phyloP scores from a whole-genome alignment of 371 early-diverging fungal species.

The Actinomortierella wolfii region DNA sequence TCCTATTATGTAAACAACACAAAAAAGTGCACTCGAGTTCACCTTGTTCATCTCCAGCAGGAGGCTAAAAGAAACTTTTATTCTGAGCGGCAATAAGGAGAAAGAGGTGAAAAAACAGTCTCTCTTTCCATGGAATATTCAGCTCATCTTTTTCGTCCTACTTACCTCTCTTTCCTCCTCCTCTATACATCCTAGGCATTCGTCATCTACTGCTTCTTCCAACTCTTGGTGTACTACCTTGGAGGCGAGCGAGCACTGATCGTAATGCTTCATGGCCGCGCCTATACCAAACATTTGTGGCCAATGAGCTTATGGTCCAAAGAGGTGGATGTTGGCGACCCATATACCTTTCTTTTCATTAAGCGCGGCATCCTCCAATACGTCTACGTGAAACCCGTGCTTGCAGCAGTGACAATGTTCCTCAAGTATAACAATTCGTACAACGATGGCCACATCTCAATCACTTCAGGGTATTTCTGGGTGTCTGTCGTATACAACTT shows the following conservation, averaged over 20 bases:
- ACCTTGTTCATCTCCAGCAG: background rate
- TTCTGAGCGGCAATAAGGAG: background rate
- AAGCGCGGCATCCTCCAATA: constrained; percentile 94
- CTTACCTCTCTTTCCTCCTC: background rate
- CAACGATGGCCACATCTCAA: constrained; percentile 80
- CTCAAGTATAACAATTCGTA: constrained; percentile 77
- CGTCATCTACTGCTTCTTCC: constrained; percentile 95
- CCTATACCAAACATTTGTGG: constrained; percentile 82
- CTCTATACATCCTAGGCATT: constrained; percentile 66
- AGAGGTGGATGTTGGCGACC: constrained; percentile 89
- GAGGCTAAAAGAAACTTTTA: too few relatives aligned
- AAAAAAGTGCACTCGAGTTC: too few relatives aligned
- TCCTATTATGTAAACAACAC: constrained; percentile 3
- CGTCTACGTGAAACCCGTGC: constrained; percentile 86
- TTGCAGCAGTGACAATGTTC: constrained; percentile 81
- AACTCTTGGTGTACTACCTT: constrained; percentile 84
- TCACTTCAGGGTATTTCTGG: constrained; percentile 80
- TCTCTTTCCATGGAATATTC: too few relatives aligned
- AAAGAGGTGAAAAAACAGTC: background rate
- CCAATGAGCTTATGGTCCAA: constrained; percentile 78
- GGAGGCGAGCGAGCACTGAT: constrained; percentile 92
- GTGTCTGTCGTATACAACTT: constrained; percentile 85
- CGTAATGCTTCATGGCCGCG: constrained; percentile 75
- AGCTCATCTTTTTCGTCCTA: background rate
- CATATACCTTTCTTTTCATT: constrained; percentile 84